phyloP scores from a whole-genome alignment of 2,329 filamentous ascomycete species.

The Penicillium sp. region DNA sequence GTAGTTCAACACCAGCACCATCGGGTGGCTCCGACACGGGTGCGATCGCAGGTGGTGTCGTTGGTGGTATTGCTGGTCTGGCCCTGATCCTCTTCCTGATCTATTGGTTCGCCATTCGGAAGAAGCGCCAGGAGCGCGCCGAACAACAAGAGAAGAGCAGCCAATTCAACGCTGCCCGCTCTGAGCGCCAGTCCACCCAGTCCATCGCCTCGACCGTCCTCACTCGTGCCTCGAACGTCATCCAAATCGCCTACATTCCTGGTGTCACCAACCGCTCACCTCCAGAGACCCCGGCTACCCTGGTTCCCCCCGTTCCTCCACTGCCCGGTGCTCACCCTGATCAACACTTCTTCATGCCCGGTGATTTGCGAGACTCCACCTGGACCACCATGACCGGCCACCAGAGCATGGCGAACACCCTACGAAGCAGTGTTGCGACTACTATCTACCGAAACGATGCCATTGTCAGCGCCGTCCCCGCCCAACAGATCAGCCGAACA shows the following conservation, averaged over 20 bases:
- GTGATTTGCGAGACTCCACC: conserved; percentile 85
- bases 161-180: conserved; percentile 47
- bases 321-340: conserved; percentile 72
- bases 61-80: conserved; percentile 78
- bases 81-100: conserved; percentile 75
- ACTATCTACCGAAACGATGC: conserved; percentile 93
- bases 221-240: conserved; percentile 96
- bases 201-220: conserved; percentile 95
- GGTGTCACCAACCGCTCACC: conserved; percentile 91
- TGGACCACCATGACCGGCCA: conserved; percentile 69
- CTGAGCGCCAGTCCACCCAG: conserved; percentile 36
- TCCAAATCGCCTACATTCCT: conserved; percentile 98
- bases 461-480: conserved; percentile 73
- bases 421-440: conserved; percentile 72
- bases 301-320: conserved; percentile 90
- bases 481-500: conserved; percentile 81
- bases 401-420: conserved; percentile 52
- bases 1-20: background rate
- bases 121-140: conserved; percentile 63
- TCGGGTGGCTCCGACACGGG: conserved; percentile 66
- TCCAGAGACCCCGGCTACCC: conserved; percentile 74
- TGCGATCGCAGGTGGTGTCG: conserved; percentile 86
- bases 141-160: conserved; percentile 54
- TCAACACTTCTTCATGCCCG: conserved; percentile 90
- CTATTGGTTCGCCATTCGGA: conserved; percentile 85